A percentile compares a stretch with the other conserved stretches of the same genome.
These are phyloP conservation scores for Raphanus hybrid DNA, from an alignment of 441 rosid species.

Conservation along the genomic window DNA sequence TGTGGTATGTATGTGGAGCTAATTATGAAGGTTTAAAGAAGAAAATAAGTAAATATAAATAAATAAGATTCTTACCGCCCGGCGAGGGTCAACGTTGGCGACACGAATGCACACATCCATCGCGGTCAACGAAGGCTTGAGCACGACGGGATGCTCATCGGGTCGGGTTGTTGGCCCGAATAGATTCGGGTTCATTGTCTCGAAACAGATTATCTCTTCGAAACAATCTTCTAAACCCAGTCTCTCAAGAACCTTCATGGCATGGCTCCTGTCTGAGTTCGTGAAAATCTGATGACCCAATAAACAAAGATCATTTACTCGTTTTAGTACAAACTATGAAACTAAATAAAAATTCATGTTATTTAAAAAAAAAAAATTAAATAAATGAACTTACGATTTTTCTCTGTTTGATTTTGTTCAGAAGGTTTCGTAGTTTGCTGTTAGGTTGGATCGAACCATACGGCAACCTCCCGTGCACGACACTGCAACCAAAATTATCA, in stretches of 20 bases:
- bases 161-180: slow-evolving; percentile 62
- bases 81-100: slow-evolving; percentile 65
- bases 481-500: slow-evolving; percentile 43
- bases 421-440: slow-evolving; percentile 58
- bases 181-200: slow-evolving; percentile 74
- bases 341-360: too few relatives aligned
- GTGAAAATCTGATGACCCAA: slow-evolving; percentile 66
- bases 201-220: slow-evolving; percentile 79
- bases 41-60: background rate
- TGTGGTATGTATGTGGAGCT: too few relatives aligned
- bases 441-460: slow-evolving; percentile 73
- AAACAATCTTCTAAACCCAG: slow-evolving; percentile 78
- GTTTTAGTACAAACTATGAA: too few relatives aligned
- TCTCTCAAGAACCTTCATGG: slow-evolving; percentile 53
- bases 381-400: slow-evolving; percentile 59
- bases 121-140: slow-evolving; percentile 80
- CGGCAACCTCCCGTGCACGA: slow-evolving; percentile 92
- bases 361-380: too few relatives aligned
- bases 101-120: slow-evolving; percentile 67
- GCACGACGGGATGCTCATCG: slow-evolving; percentile 69
- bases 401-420: slow-evolving; percentile 66
- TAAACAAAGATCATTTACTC: too few relatives aligned
- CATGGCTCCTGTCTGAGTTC: slow-evolving; percentile 78
- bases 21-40: background rate
- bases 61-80: slow-evolving; percentile 49